Percentiles rank a stretch among this genome's conserved stretches.
Conservation (phyloP, 257 asterid species). For the Cordia subcordata region DNA sequence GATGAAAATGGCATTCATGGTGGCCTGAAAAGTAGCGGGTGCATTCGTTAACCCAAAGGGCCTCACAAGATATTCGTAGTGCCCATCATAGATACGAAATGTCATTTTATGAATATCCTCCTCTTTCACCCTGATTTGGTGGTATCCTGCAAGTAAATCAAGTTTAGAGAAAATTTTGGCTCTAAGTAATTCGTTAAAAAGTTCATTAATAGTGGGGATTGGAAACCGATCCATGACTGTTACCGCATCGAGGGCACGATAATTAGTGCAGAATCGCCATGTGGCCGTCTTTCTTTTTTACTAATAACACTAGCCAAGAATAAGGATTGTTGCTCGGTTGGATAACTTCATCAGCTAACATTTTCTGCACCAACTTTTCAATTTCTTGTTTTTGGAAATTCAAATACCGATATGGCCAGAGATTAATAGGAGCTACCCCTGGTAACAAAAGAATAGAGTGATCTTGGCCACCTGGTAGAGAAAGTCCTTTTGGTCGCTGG, state of each 20-base stretch:
- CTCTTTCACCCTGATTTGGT: neutral
- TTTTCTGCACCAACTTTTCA: neutral
- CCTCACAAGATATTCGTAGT: neutral
- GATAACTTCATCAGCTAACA: neutral
- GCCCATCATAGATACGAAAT: neutral
- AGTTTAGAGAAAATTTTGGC: neutral
- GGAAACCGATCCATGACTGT: neutral
- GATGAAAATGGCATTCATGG: neutral
- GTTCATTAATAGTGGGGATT: neutral
- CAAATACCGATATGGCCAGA: constrained; percentile 1
- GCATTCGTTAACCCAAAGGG: neutral
- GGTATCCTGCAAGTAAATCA: neutral
- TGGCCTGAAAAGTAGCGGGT: neutral
- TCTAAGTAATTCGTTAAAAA: neutral
- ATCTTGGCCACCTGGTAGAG: no score
- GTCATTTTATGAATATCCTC: neutral
- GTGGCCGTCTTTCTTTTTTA: neutral
- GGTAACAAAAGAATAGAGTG: neutral
- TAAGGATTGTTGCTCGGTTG: neutral
- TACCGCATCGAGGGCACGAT: neutral
- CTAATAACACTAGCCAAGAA: neutral
- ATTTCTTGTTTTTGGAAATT: neutral
- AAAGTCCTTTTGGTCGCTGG: neutral
- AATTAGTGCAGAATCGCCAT: neutral
- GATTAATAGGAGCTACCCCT: neutral